phyloP scores from a whole-genome alignment of 176 grass and related monocot genomes.

The Oryza australiensis region DNA sequence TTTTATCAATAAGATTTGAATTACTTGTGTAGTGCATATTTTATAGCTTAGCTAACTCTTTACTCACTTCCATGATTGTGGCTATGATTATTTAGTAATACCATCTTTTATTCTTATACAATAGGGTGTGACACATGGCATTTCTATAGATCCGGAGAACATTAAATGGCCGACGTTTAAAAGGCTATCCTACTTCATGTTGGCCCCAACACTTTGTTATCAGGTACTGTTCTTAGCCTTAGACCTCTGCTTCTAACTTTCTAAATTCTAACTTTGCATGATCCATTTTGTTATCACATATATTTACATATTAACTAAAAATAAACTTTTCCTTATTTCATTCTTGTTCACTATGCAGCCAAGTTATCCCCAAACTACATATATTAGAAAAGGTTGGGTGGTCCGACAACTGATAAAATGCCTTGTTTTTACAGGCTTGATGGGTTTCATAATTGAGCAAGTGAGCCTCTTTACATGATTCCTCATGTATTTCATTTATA shows the following conservation, averaged over 20 bases:
- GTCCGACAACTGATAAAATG: conserved; percentile 79
- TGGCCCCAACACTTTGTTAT: conserved; percentile 97
- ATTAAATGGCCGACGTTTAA: conserved; percentile 65
- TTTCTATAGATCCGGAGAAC: conserved; percentile 45
- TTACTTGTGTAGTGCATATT: conserved; percentile 16
- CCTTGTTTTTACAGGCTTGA: conserved; percentile 84
- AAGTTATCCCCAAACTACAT: conserved; percentile 77
- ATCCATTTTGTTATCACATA: background rate
- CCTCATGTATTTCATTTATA: conserved; percentile 26
- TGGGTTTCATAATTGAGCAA: conserved; percentile 98
- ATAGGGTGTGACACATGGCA: conserved; percentile 49
- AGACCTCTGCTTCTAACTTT: background rate
- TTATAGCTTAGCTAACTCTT: background rate
- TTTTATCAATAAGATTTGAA: background rate
- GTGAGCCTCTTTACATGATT: conserved; percentile 49
- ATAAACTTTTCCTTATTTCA: conserved; percentile 29
- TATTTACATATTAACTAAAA: background rate
- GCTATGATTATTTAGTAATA: conserved; percentile 7
- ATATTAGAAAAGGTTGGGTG: conserved; percentile 88
- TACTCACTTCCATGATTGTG: background rate
- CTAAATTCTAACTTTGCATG: background rate
- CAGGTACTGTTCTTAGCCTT: conserved; percentile 57
- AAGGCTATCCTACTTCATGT: conserved; percentile 73
- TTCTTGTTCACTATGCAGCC: conserved; percentile 52
- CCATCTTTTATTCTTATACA: conserved; percentile 5